These are phyloP conservation scores for Anthostomella pinea DNA, from an alignment of 2,329 filamentous ascomycete species.

Conservation along the genomic window DNA sequence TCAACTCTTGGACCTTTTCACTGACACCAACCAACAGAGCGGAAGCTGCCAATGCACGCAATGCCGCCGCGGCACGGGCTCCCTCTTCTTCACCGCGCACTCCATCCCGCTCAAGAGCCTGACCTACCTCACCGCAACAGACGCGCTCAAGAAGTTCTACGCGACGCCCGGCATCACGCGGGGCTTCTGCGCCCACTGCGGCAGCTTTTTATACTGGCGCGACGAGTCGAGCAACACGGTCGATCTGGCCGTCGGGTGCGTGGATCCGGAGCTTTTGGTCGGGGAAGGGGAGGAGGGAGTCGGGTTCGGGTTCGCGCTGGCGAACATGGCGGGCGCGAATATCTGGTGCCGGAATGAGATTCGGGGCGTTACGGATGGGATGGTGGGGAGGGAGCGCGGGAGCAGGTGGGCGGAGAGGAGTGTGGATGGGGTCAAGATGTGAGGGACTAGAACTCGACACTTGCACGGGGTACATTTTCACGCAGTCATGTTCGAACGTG, in stretches of 20 bases:
- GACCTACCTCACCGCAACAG: constrained; percentile 31
- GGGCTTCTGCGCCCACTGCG: constrained; percentile 48
- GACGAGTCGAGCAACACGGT: constrained; percentile 23
- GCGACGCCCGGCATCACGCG: constrained; percentile 40
- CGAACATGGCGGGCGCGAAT: constrained; percentile 36
- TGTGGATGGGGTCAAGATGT: no score
- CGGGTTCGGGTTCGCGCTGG: constrained; percentile 39
- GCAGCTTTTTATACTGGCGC: constrained; percentile 48
- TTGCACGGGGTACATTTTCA: no score
- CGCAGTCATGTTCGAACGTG: no score
- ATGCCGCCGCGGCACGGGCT: constrained; percentile 50
- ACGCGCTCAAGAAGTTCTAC: constrained; percentile 38
- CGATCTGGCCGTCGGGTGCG: constrained; percentile 39
- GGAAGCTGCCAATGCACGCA: constrained; percentile 54
- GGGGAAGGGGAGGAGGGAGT: constrained; percentile 25
- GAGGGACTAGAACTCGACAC: no score
- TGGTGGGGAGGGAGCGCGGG: no score
- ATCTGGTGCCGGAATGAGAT: constrained; percentile 45
- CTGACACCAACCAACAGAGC: constrained; percentile 29
- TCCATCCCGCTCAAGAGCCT: constrained; percentile 35
- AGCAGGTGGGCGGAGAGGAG: no score
- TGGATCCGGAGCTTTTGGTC: constrained; percentile 44
- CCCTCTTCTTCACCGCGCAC: constrained; percentile 43
- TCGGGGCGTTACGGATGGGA: constrained; percentile 45
- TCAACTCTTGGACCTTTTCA: neutral